Percentiles rank a stretch among this genome's conserved stretches.
These are phyloP conservation scores for Fusarium beomiforme DNA, from an alignment of 2,329 filamentous ascomycete genomes.

Conservation along the genomic window DNA sequence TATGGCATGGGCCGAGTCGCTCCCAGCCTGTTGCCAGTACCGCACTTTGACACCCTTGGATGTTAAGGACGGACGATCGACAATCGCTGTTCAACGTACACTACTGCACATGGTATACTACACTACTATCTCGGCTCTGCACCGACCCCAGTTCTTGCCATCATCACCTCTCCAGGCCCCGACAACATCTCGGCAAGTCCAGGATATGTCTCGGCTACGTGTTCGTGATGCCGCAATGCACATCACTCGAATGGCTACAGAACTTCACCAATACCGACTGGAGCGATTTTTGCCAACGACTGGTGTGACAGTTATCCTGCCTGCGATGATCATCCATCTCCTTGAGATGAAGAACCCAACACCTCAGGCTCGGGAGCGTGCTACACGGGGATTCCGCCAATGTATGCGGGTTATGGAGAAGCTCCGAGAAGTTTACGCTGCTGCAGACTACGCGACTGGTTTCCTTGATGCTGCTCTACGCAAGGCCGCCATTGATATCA, in stretches of 20 bases:
- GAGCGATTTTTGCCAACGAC: slow-evolving; percentile 87
- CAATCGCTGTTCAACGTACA: slow-evolving; percentile 77
- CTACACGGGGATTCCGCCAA: slow-evolving; percentile 83
- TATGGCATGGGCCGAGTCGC: slow-evolving; percentile 76
- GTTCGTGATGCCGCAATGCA: slow-evolving; percentile 86
- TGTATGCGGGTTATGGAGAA: slow-evolving; percentile 94
- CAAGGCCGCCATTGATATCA: slow-evolving; percentile 82
- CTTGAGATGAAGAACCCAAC: slow-evolving; percentile 90
- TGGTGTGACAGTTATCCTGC: slow-evolving; percentile 88
- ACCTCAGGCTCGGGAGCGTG: slow-evolving; percentile 74
- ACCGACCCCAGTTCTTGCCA: slow-evolving; percentile 89
- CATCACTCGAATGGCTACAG: slow-evolving; percentile 84
- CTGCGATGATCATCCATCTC: slow-evolving; percentile 92
- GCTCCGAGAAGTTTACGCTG: slow-evolving; percentile 88
- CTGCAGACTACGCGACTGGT: slow-evolving; percentile 94
- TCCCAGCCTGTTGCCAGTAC: slow-evolving; percentile 79
- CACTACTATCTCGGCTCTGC: slow-evolving; percentile 89
- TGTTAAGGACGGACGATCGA: slow-evolving; percentile 67
- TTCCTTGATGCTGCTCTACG: slow-evolving; percentile 93
- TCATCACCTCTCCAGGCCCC: slow-evolving; percentile 67
- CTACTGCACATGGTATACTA: slow-evolving; percentile 94
- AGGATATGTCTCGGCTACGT: slow-evolving; percentile 83
- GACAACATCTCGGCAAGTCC: slow-evolving; percentile 71
- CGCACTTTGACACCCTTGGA: slow-evolving; percentile 64
- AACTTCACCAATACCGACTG: slow-evolving; percentile 76